Base-by-base conservation (phyloP, 257 asterid genomes). In the Lantana camara region DNA sequence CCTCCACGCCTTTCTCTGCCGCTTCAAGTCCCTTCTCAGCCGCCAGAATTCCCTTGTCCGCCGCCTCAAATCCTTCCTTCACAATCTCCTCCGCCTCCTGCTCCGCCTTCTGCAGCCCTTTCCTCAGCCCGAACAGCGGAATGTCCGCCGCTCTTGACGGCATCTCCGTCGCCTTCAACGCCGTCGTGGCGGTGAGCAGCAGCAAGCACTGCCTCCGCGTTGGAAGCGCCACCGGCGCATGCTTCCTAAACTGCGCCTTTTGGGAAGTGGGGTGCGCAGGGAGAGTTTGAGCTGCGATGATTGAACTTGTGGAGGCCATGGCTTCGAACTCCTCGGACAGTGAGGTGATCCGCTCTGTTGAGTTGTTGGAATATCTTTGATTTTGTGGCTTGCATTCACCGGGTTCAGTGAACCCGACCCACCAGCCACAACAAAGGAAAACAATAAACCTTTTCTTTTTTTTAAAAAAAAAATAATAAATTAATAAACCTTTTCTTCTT, bases 31-130 rank as follows among this genome's bases (percentile, higher is more conserved):
- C 95, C 49, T 74, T 83, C 74, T 77, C 94, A 5, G 87, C 87
- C 13, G 77, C 89, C 69, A 9, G 75, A 1, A 86, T 63, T 19
- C 93, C 93, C 69, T 81, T 80, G 30, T 88, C 96, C 47, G 85
- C 95, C 0, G 91, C 87, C 70, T 88, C 92, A 75, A 91, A 77
- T 5, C 95, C 96, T 74, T 91, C 96, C 75, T 81, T 78, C 55
- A 89, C 92, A 8, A 91, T 50, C 80, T 73, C 69, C 69, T 81
- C 96, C 7, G 89, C 98, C 60, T 70, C 81, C 77, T 89, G 69
- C 82, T 86, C 95, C 59, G 10, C 95, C 73, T 86, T 84, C 69
- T 70, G 77, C 38, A 91, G 80, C 72, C 81, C 73, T 66, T 69
- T 73, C 66, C 91, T 72, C 60, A 91, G 54, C 19, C 98, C 95